Evolutionary conservation across 192 early-diverging fungal genomes (phyloP), one percentile per base, ranked within the genome.

Genomic region (Entomortierella chlamydospora): DNA sequence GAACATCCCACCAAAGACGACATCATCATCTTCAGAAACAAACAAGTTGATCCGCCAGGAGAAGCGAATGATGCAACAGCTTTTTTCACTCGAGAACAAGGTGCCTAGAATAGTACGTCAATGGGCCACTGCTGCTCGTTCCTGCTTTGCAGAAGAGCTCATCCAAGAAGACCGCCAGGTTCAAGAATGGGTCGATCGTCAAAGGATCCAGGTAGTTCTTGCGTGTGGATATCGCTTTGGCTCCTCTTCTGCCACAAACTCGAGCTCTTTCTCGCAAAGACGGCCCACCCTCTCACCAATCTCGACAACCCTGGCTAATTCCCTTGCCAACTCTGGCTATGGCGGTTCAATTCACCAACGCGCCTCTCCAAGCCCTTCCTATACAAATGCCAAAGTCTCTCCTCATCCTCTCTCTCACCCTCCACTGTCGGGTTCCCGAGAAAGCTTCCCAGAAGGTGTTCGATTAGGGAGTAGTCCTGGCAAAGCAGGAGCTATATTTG

Each of bases 121-220:
- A 51, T 79, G 76, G 76, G 61, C 76, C 7, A 47, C 51, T 0
- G 68, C 63, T 4, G 76, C 76, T 0, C 55, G 76, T 7, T 25
- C 51, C 0, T 79, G 68, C 17, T 79, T 79, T 53, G 61, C 68
- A 23, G 61, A 79, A 8, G 76, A 70, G 8, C 57, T 79, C 18
- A 22, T 65, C 8, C 61, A 58, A 29, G 76, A 79, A 52, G 76
- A 79, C 7, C 54, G 51, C 4, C 50, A 50, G 8, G 63, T 70
- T 7, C 76, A 79, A 29, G 58, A 65, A 25, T 79, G 76, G 76
- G 68, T 79, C 7, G 76, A 79, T 13, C 68, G 68, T n/a, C 76
- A 70, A 43, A 61, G 68, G 1, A 65, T 79, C 26, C 76, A 79
- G 15, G 76, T 79, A 17, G 50, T 70, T 2, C 62, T 70, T 18